phyloP scores from a whole-genome alignment of 495 filamentous ascomycete genomes.

The Jackrogersella multiformis region DNA sequence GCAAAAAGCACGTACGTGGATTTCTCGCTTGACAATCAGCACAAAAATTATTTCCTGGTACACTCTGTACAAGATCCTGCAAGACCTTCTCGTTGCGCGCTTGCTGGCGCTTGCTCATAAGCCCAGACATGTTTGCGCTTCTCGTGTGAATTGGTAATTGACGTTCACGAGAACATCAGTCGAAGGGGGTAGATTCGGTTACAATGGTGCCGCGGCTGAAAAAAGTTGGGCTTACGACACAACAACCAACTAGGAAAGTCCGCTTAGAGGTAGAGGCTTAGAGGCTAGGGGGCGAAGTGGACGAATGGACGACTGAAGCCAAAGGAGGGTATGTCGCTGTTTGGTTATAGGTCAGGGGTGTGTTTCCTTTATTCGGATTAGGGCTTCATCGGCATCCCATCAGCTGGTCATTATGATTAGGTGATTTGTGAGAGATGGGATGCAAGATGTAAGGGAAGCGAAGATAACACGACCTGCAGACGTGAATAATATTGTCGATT shows the following conservation, averaged over 20 bases:
- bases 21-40: conserved; percentile 92
- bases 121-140: conserved; percentile 56
- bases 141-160: neutral
- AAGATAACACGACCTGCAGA: neutral
- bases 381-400: conserved; percentile 36
- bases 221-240: conserved; percentile 25
- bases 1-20: conserved; percentile 76
- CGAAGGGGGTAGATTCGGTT: conserved; percentile 15
- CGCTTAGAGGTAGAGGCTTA: too few relatives aligned
- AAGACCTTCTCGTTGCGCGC: conserved; percentile 92
- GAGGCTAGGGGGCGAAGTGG: conserved; percentile 14
- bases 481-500: neutral
- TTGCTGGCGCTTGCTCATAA: conserved; percentile 90
- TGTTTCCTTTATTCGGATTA: conserved; percentile 37
- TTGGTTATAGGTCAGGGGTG: conserved; percentile 36
- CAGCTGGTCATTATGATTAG: conserved; percentile 25
- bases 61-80: conserved; percentile 86
- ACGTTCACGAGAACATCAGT: conserved; percentile 31
- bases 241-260: conserved; percentile 26
- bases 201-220: conserved; percentile 32
- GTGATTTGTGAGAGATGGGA: neutral
- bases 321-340: conserved; percentile 33
- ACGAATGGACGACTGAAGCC: conserved; percentile 16
- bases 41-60: conserved; percentile 93
- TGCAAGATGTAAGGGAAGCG: conserved; percentile 2